phyloP scores from a whole-genome alignment of 257 asterid genomes.

The Solanum neorickii region DNA sequence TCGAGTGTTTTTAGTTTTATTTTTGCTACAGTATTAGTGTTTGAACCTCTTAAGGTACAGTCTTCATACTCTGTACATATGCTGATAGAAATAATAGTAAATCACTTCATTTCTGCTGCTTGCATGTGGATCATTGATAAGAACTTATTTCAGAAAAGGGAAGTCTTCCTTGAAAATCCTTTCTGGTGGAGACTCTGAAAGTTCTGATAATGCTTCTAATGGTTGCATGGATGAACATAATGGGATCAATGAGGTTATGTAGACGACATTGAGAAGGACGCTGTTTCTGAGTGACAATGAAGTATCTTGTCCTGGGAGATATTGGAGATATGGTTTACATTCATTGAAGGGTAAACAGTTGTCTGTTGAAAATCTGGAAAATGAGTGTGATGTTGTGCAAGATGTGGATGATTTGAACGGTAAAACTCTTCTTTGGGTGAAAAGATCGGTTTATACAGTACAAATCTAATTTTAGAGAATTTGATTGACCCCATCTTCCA shows the following conservation, averaged over 20 bases:
- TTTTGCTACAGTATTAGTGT: no score
- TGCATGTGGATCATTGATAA: no score
- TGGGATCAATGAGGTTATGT: conserved; percentile 1
- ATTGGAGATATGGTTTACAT: conserved; percentile 8
- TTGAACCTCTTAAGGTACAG: no score
- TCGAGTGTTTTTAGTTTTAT: no score
- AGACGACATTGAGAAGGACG: conserved; percentile 13
- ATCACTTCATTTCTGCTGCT: not conserved
- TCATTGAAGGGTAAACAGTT: conserved; percentile 30
- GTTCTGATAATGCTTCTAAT: conserved; percentile 5
- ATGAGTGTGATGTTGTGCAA: conserved; percentile 42
- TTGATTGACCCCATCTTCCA: not conserved
- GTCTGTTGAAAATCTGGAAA: conserved; percentile 61
- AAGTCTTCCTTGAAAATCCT: conserved; percentile 8
- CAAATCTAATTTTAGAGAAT: not conserved
- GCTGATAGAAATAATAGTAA: not conserved
- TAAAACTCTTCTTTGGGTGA: conserved; percentile 2
- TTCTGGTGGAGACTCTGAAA: conserved; percentile 10
- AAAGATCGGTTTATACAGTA: not conserved
- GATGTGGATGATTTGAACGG: conserved; percentile 69
- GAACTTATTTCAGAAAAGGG: conserved; percentile 20
- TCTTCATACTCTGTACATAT: not conserved
- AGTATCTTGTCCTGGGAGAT: conserved; percentile 2
- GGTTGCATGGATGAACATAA: conserved; percentile 15
- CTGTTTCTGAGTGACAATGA: conserved; percentile 29